phyloP scores from a whole-genome alignment of 164 flowering plant species.

The Magnolia kwangsiensis region DNA sequence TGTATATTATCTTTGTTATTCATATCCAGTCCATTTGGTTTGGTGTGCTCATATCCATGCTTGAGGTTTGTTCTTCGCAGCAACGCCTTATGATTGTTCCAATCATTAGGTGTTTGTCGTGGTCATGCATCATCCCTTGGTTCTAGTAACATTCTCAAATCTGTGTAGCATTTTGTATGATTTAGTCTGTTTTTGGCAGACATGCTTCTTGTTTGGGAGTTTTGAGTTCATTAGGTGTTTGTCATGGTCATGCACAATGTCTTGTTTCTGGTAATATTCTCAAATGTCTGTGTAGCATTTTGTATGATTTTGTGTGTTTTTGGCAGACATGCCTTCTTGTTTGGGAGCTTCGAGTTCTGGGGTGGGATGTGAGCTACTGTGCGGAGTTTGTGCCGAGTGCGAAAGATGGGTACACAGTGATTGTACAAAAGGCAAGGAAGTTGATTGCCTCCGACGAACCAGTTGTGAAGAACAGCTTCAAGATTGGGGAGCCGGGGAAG shows the following conservation, averaged over 20 bases:
- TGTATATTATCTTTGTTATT: no score
- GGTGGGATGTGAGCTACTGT: constrained; percentile 76
- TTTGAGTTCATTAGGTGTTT: constrained; percentile 32
- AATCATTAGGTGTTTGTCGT: no score
- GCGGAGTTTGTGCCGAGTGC: constrained; percentile 70
- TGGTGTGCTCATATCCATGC: no score
- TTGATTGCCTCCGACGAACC: constrained; percentile 56
- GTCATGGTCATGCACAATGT: no score
- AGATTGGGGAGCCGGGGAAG: constrained; percentile 65
- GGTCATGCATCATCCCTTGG: no score
- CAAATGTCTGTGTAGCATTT: background rate
- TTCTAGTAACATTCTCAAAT: no score
- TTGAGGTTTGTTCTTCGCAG: no score
- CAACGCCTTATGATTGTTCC: no score
- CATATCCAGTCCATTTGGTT: no score
- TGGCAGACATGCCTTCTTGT: constrained; percentile 43
- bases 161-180: no score
- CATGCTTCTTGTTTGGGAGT: constrained; percentile 60
- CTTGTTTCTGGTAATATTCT: background rate
- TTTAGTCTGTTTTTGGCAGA: constrained; percentile 26
- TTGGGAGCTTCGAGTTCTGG: constrained; percentile 77
- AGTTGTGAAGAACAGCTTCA: constrained; percentile 55
- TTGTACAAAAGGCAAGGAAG: constrained; percentile 62
- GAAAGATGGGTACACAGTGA: constrained; percentile 67
- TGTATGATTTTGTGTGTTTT: background rate